Percentiles rank a stretch among this genome's conserved stretches.
Conservation (phyloP, 768 basidiomycete species). For the Obba rivulosa region DNA sequence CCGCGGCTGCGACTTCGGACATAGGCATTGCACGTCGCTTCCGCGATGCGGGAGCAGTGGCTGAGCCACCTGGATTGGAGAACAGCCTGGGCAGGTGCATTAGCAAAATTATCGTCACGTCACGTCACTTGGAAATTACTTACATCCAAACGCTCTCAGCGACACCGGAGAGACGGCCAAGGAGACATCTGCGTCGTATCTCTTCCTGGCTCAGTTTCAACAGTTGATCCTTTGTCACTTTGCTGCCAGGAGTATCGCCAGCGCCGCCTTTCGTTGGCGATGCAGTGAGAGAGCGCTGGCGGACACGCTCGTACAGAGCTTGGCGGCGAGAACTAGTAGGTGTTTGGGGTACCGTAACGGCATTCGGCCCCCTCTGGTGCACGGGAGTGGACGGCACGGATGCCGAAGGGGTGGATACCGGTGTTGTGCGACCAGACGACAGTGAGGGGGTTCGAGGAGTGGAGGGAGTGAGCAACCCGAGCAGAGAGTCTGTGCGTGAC, state of each 20-base stretch:
- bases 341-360: conserved; percentile 56
- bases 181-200: conserved; percentile 65
- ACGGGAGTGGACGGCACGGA: conserved; percentile 58
- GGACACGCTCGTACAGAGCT: conserved; percentile 77
- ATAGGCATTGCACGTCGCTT: conserved; percentile 68
- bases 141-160: conserved; percentile 91
- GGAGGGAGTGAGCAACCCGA: conserved; percentile 30
- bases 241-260: conserved; percentile 36
- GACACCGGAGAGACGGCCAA: conserved; percentile 72
- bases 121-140: neutral
- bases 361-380: conserved; percentile 52
- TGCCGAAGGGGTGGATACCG: conserved; percentile 39
- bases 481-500: conserved; percentile 27
- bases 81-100: conserved; percentile 50
- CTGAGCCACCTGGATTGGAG: conserved; percentile 52
- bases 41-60: conserved; percentile 49
- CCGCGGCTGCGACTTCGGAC: conserved; percentile 59
- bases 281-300: conserved; percentile 61
- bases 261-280: conserved; percentile 55
- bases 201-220: conserved; percentile 74
- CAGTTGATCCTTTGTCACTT: conserved; percentile 60
- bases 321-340: conserved; percentile 72
- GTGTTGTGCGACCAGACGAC: conserved; percentile 34
- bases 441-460: conserved; percentile 16
- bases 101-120: neutral